phyloP scores from a whole-genome alignment of 2,329 filamentous ascomycete genomes.

The Aspergillus texensis region DNA sequence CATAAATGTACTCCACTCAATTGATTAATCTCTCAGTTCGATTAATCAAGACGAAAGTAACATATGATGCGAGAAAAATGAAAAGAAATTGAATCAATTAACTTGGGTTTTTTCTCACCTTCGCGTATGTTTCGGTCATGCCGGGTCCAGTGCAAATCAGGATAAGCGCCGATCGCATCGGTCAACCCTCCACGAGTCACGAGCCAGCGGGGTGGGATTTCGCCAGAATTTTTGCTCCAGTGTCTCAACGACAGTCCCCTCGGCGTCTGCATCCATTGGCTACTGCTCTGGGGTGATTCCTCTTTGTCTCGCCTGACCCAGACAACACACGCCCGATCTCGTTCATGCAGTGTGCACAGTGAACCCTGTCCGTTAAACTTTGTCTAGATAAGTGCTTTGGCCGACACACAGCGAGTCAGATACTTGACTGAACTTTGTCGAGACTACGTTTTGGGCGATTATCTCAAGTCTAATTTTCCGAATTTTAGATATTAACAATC shows the following conservation, averaged over 20 bases:
- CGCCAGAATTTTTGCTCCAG: background rate
- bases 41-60: background rate
- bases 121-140: background rate
- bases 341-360: background rate
- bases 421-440: background rate
- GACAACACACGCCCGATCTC: slow-evolving; percentile 5
- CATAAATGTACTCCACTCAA: background rate
- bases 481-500: background rate
- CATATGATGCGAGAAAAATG: background rate
- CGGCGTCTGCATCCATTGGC: background rate
- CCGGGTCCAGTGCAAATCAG: background rate
- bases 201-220: background rate
- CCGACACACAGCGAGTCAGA: background rate
- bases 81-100: background rate
- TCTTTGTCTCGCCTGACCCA: slow-evolving; percentile 6
- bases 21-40: background rate
- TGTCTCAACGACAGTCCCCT: too few relatives aligned
- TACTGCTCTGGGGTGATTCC: slow-evolving; percentile 6
- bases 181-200: background rate
- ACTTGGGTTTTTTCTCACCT: background rate
- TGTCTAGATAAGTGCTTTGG: background rate
- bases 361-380: background rate
- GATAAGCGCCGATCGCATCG: background rate
- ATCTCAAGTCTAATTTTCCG: background rate
- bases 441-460: background rate